A percentile compares a stretch with the other conserved stretches of the same genome.
These are phyloP conservation scores for Lentinula boryana DNA, from an alignment of 768 basidiomycete genomes.

Conservation along the genomic window DNA sequence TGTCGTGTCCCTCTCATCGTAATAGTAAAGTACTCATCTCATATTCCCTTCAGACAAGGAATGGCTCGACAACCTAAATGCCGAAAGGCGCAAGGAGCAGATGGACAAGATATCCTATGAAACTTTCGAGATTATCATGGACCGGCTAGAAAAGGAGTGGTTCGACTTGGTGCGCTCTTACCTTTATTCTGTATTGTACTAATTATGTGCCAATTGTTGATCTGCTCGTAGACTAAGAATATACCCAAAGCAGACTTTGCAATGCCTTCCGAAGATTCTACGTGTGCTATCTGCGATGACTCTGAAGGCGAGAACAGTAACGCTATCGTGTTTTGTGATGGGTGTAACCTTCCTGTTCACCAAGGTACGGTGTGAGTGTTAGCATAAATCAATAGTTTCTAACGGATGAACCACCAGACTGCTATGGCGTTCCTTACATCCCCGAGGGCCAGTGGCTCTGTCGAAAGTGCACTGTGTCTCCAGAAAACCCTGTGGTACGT, in stretches of 20 bases:
- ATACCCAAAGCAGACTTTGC: slow-evolving; percentile 86
- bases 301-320: slow-evolving; percentile 98
- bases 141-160: slow-evolving; percentile 98
- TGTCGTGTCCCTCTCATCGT: slow-evolving; percentile 9
- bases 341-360: slow-evolving; percentile 98
- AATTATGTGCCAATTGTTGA: not conserved
- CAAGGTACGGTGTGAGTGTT: slow-evolving; percentile 57
- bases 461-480: slow-evolving; percentile 95
- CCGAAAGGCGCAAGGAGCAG: slow-evolving; percentile 73
- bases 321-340: slow-evolving; percentile 98
- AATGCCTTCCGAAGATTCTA: slow-evolving; percentile 91
- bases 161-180: slow-evolving; percentile 73
- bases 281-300: slow-evolving; percentile 96
- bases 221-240: slow-evolving; percentile 69
- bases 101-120: slow-evolving; percentile 73
- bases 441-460: slow-evolving; percentile 99
- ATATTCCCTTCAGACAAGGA: slow-evolving; percentile 63
- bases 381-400: not conserved
- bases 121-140: slow-evolving; percentile 94
- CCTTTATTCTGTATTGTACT: slow-evolving; percentile 1
- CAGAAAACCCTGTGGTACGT: slow-evolving; percentile 90
- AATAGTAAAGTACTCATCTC: not conserved
- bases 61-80: slow-evolving; percentile 87
- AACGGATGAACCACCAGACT: slow-evolving; percentile 49
- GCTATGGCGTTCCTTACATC: slow-evolving; percentile 98